Evolutionary conservation across 2,329 filamentous ascomycete species (phyloP), one percentile per base, ranked within the genome.

Genomic region (Pseudogymnoascus sp.): DNA sequence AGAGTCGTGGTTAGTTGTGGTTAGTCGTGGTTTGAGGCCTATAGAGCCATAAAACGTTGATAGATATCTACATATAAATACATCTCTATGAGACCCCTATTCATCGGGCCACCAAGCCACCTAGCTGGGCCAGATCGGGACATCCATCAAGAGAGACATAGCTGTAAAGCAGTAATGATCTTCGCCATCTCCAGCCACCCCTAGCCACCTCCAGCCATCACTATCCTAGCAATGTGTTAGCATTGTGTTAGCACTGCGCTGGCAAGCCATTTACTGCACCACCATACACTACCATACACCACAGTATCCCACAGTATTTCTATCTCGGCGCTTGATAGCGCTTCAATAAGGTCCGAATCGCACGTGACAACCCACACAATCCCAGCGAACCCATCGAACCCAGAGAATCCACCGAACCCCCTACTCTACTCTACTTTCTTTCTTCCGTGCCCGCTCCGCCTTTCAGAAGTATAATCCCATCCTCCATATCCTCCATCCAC

Each of bases 321-420:
- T 39, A 7, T 39, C 2, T 16, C n/a, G 38, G 23, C 42, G 23
- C 42, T 52, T 30, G 42, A 52, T 30, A 52, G 42, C 22, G 23
- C 14, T 28, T 28, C 42, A 16, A 28, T n/a, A 9, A 30, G 42
- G 14, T 11, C 42, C 42, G 42, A 30, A 16, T 52, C 7, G 7
- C 42, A 52, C 42, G 42, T 52, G 42, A 52, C 42, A 52, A 52
- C 42, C 42, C 42, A 52, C 42, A 52, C 42, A 52, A 30, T 52
- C 14, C 14, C 23, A 23, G 19, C 19, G 19, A 19, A 19, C 19
- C 19, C 19, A 19, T 1, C 19, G 19, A 19, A 19, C 19, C 19
- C 19, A 19, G 19, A 1, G 19, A 19, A 19, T 19, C 19, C 23
- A 7, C 2, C 12, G 23, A 52, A 52, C 42, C 42, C 42, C 42